phyloP scores from a whole-genome alignment of 1,284 basidiomycete genomes.

The Sporisorium exsertum region DNA sequence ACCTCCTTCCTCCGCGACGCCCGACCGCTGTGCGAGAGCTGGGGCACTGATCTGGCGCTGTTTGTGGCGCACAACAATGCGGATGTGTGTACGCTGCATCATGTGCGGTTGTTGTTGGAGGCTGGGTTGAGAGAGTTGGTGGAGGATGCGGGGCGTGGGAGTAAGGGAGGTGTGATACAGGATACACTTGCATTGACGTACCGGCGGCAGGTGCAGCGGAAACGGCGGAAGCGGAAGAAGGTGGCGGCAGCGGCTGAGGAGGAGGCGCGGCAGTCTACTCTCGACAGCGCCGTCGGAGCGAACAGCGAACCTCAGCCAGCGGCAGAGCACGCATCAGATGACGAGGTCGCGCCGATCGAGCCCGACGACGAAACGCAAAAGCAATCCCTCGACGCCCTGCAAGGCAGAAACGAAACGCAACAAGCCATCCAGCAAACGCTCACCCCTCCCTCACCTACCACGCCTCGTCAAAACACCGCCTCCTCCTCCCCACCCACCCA shows the following conservation, averaged over 20 bases:
- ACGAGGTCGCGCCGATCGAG: background rate
- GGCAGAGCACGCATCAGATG: background rate
- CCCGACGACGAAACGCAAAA: conserved; percentile 2
- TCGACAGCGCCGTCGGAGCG: background rate
- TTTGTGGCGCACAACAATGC: conserved; percentile 14
- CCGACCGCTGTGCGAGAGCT: conserved; percentile 34
- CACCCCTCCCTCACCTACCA: conserved; percentile 10
- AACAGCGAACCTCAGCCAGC: background rate
- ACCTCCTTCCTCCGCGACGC: conserved; percentile 43
- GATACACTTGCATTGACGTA: conserved; percentile 29
- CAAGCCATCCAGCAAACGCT: conserved; percentile 18
- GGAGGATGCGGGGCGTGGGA: conserved; percentile 8
- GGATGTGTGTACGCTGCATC: conserved; percentile 39
- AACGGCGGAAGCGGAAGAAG: conserved; percentile 20
- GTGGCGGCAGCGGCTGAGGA: background rate
- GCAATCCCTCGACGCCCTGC: conserved; percentile 31
- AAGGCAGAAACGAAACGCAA: conserved; percentile 21
- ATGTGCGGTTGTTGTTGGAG: conserved; percentile 36
- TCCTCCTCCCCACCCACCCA: conserved; percentile 1
- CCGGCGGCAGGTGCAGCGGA: conserved; percentile 11
- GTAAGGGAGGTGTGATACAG: conserved; percentile 17
- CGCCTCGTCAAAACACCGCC: conserved; percentile 5
- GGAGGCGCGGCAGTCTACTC: conserved; percentile 5
- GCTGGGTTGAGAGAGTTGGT: conserved; percentile 19
- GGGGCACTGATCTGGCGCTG: conserved; percentile 19